phyloP scores from a whole-genome alignment of 2,329 filamentous ascomycete species.

The Sclerotinia glacialis region DNA sequence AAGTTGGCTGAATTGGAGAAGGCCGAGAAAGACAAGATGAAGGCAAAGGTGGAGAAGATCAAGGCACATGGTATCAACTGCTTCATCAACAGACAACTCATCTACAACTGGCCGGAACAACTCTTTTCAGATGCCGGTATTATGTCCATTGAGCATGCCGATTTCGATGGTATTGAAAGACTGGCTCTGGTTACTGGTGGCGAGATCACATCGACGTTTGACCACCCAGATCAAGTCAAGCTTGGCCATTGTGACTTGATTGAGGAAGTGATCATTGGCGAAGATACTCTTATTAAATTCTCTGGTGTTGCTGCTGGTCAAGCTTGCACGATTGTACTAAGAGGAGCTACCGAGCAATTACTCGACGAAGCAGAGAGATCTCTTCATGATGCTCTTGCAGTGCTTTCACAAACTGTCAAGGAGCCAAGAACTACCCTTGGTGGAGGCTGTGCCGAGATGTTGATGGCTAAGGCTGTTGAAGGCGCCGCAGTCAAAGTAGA shows the following conservation, averaged over 20 bases:
- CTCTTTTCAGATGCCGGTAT: slow-evolving; percentile 97
- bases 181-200: slow-evolving; percentile 92
- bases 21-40: slow-evolving; percentile 99
- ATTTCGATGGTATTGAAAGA: slow-evolving; percentile 97
- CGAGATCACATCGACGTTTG: slow-evolving; percentile 96
- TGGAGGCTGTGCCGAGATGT: slow-evolving; percentile 95
- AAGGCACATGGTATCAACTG: slow-evolving; percentile 99
- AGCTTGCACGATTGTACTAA: slow-evolving; percentile 94
- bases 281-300: slow-evolving; percentile 96
- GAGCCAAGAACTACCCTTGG: slow-evolving; percentile 93
- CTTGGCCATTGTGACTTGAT: slow-evolving; percentile 93
- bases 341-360: slow-evolving; percentile 93
- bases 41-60: slow-evolving; percentile 97
- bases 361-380: slow-evolving; percentile 96
- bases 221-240: slow-evolving; percentile 96
- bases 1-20: slow-evolving; percentile 98
- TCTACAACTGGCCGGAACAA: slow-evolving; percentile 99
- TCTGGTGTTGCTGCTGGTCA: slow-evolving; percentile 91
- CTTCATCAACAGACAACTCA: slow-evolving; percentile 98
- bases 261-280: slow-evolving; percentile 96
- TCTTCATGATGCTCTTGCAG: slow-evolving; percentile 91
- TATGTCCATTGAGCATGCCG: slow-evolving; percentile 97
- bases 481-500: slow-evolving; percentile 89
- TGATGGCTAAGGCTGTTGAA: slow-evolving; percentile 98
- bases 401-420: slow-evolving; percentile 93